Evolutionary conservation across 2,329 filamentous ascomycete genomes (phyloP).

Genomic region (Sporothrix pallida): DNA sequence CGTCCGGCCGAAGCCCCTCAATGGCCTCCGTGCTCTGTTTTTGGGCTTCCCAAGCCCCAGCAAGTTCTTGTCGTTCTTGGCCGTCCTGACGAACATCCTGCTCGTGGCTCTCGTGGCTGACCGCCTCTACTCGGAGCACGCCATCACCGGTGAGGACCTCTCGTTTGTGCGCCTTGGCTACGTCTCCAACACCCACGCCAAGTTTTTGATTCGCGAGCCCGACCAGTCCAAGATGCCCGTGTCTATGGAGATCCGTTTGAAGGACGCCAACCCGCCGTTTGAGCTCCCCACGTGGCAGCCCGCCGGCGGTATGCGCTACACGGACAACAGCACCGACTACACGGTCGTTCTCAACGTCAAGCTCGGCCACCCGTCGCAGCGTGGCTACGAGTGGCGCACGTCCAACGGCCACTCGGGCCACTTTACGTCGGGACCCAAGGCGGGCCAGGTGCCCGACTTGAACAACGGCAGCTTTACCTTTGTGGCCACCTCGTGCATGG

Average conservation of each 20-base stretch:
- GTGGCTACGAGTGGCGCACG: constrained; percentile 79
- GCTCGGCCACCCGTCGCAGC: constrained; percentile 68
- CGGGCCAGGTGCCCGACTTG: constrained; percentile 66
- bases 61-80: constrained; percentile 67
- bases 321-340: constrained; percentile 81
- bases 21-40: constrained; percentile 69
- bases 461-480: constrained; percentile 81
- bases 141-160: constrained; percentile 74
- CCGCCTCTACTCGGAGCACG: constrained; percentile 75
- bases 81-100: constrained; percentile 73
- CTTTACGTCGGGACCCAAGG: constrained; percentile 76
- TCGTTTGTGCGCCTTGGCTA: constrained; percentile 89
- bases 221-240: constrained; percentile 75
- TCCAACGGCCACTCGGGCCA: constrained; percentile 86
- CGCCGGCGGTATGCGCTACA: constrained; percentile 67
- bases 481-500: constrained; percentile 89
- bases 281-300: constrained; percentile 69
- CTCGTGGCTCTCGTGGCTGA: constrained; percentile 75
- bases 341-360: constrained; percentile 73
- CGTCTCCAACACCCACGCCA: constrained; percentile 79
- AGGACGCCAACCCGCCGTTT: constrained; percentile 56
- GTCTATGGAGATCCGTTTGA: constrained; percentile 68
- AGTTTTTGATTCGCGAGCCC: constrained; percentile 83
- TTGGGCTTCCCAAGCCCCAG: constrained; percentile 78
- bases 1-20: constrained; percentile 61